A percentile compares a stretch with the other conserved stretches of the same genome.
phyloP scores from a whole-genome alignment of 768 basidiomycete genomes.

The Clitopilus hobsonii region DNA sequence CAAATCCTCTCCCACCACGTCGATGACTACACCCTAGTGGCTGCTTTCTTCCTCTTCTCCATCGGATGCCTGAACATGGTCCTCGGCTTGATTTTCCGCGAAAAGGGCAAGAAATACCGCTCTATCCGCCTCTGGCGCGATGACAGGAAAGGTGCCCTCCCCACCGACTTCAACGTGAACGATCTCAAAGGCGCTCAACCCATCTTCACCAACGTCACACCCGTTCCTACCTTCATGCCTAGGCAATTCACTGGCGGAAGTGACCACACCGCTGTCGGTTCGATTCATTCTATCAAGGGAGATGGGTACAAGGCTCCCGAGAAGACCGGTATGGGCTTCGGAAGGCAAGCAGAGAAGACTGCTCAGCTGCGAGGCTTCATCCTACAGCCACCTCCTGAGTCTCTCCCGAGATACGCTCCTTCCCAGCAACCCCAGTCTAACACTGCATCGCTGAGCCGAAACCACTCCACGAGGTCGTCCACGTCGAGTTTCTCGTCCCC shows the following conservation, averaged over 20 bases:
- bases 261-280: constrained; percentile 18
- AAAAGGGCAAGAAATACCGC: constrained; percentile 58
- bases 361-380: constrained; percentile 66
- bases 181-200: constrained; percentile 20
- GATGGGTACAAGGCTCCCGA: constrained; percentile 24
- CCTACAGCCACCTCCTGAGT: constrained; percentile 54
- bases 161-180: constrained; percentile 35
- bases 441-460: not conserved
- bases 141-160: constrained; percentile 51
- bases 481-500: constrained; percentile 7
- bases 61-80: constrained; percentile 81
- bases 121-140: constrained; percentile 66
- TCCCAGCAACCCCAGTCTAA: constrained; percentile 17
- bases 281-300: constrained; percentile 19
- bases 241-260: constrained; percentile 22
- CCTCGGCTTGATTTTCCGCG: constrained; percentile 76
- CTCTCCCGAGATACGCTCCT: constrained; percentile 48
- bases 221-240: constrained; percentile 24
- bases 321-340: constrained; percentile 66
- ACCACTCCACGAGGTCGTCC: constrained; percentile 5
- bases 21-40: constrained; percentile 79
- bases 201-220: constrained; percentile 25
- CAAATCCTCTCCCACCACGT: constrained; percentile 75
- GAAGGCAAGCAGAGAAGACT: constrained; percentile 74
- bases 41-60: constrained; percentile 82